A percentile compares a stretch with the other conserved stretches of the same genome.
Evolutionary conservation across 192 early-diverging fungal genomes (phyloP).

Genomic region (Coemansia sp.): DNA sequence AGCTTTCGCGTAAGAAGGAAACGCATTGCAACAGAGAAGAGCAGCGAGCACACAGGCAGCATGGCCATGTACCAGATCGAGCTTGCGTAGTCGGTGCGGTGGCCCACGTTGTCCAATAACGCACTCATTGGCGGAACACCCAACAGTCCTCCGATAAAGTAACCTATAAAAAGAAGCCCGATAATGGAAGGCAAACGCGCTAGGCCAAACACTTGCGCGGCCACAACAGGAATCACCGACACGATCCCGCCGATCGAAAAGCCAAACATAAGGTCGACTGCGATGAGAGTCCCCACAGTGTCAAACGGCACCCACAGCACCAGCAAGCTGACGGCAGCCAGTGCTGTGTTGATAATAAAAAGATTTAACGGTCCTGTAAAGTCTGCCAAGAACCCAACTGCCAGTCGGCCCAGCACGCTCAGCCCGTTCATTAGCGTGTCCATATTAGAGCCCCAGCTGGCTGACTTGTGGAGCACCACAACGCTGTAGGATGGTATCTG

Average conservation of each 20-base stretch:
- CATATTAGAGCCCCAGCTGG: conserved; percentile 49
- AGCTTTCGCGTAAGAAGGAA: conserved; percentile 28
- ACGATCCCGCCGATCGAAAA: conserved; percentile 48
- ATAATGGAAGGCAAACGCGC: conserved; percentile 46
- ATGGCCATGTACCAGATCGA: conserved; percentile 48
- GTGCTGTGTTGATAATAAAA: conserved; percentile 23
- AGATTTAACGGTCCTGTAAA: conserved; percentile 39
- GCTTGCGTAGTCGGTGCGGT: conserved; percentile 42
- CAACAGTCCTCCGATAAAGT: conserved; percentile 41
- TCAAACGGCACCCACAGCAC: conserved; percentile 51
- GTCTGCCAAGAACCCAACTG: conserved; percentile 38
- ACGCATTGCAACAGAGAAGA: conserved; percentile 36
- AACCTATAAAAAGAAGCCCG: conserved; percentile 44
- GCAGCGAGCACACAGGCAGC: conserved; percentile 38
- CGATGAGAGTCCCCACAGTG: conserved; percentile 26
- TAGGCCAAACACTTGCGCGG: conserved; percentile 42
- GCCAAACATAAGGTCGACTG: conserved; percentile 36
- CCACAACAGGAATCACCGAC: conserved; percentile 47
- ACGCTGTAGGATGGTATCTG: conserved; percentile 51
- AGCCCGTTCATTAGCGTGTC: conserved; percentile 51
- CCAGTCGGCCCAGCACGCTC: conserved; percentile 43
- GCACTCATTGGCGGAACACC: conserved; percentile 50
- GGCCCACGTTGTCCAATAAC: conserved; percentile 44
- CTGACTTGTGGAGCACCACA: conserved; percentile 44
- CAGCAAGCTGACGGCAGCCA: conserved; percentile 30